phyloP scores from a whole-genome alignment of 1,139 yeast genomes.

The Suhomyces bribrorum region DNA sequence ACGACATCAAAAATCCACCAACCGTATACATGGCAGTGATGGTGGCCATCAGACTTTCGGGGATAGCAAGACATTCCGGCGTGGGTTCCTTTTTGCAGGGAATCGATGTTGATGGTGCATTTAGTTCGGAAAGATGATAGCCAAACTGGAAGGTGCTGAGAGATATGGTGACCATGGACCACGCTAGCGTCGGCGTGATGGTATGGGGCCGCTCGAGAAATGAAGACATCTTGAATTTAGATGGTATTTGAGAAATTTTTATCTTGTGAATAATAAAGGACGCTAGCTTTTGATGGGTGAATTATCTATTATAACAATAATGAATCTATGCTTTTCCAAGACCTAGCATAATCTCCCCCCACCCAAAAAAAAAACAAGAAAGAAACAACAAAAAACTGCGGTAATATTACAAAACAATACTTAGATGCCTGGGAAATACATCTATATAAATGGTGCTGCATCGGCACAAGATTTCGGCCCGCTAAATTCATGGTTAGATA shows the following conservation, averaged over 20 bases:
- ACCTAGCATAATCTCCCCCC: too few species aligned
- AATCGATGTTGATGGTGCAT: slow-evolving; percentile 73
- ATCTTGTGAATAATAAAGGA: too few species aligned
- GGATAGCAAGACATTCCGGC: slow-evolving; percentile 33
- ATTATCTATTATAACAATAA: too few species aligned
- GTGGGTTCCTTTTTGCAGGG: slow-evolving; percentile 41
- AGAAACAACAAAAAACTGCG: too few species aligned
- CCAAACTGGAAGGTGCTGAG: slow-evolving; percentile 86
- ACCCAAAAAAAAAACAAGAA: too few species aligned
- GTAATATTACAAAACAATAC: too few species aligned
- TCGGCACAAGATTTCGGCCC: not conserved
- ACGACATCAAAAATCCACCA: slow-evolving; percentile 38
- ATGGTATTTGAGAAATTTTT: too few species aligned
- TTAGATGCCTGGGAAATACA: too few species aligned
- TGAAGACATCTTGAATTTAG: slow-evolving; percentile 7
- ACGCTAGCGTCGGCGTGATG: slow-evolving; percentile 32
- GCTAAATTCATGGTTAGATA: not conserved
- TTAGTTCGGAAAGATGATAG: slow-evolving; percentile 84
- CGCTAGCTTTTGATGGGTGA: too few species aligned
- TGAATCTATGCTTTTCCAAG: too few species aligned
- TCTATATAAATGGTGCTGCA: not conserved
- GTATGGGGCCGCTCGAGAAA: slow-evolving; percentile 24
- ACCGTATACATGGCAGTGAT: slow-evolving; percentile 41
- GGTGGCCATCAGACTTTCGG: slow-evolving; percentile 23
- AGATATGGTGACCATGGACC: slow-evolving; percentile 53